Percentiles rank a stretch among this genome's conserved stretches.
phyloP scores from a whole-genome alignment of 139 green algal genomes.

The Chlorella sp. region DNA sequence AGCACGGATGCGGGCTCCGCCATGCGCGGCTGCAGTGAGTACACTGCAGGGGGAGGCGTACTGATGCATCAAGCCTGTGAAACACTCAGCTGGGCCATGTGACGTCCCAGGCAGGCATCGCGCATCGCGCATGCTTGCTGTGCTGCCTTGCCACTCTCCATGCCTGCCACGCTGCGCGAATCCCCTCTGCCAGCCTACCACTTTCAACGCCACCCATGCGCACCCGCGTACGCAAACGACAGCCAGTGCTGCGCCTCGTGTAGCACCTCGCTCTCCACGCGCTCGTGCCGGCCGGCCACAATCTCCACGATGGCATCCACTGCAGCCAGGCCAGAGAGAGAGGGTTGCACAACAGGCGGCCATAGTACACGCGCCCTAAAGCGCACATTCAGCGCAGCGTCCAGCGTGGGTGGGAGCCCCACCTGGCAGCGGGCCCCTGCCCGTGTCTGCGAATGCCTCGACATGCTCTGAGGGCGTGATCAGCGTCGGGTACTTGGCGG shows the following conservation, averaged over 20 bases:
- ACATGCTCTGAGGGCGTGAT: conserved; percentile 52
- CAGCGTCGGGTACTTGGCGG: conserved; percentile 29
- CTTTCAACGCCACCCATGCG: not conserved
- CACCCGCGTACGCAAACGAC: conserved; percentile 31
- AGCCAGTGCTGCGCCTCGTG: conserved; percentile 21
- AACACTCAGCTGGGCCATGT: too few relatives aligned
- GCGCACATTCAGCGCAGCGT: too few relatives aligned
- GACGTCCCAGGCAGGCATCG: too few relatives aligned
- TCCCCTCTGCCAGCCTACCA: too few relatives aligned
- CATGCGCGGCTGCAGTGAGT: conserved; percentile 28
- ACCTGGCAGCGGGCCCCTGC: conserved; percentile 29
- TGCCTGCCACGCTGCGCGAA: too few relatives aligned
- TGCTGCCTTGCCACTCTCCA: too few relatives aligned
- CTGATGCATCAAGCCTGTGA: not conserved
- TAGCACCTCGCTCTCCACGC: conserved; percentile 15
- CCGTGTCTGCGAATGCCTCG: conserved; percentile 27
- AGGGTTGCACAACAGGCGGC: too few relatives aligned
- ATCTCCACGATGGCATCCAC: too few relatives aligned
- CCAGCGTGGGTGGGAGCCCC: too few relatives aligned
- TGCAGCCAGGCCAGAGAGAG: not conserved
- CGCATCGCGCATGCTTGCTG: too few relatives aligned
- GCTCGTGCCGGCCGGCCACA: conserved; percentile 24
- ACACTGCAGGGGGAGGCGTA: conserved; percentile 7
- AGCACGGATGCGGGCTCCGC: conserved; percentile 16
- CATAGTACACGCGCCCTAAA: too few relatives aligned